phyloP scores from a whole-genome alignment of 352 stramenopile genomes.

The Pythium rishiriense region DNA sequence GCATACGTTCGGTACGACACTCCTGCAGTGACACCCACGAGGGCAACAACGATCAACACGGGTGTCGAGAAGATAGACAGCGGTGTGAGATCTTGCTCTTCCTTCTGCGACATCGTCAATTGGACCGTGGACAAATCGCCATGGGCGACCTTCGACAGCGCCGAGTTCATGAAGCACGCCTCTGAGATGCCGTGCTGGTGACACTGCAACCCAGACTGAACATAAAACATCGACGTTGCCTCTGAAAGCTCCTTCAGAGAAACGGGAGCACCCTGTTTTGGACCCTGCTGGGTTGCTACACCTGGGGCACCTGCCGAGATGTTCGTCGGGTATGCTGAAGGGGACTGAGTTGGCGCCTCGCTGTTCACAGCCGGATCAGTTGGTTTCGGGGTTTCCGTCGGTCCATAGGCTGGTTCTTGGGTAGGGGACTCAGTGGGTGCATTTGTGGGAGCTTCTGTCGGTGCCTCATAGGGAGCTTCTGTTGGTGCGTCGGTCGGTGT shows the following conservation, averaged over 20 bases:
- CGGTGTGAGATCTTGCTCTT: constrained; percentile 12
- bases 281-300: neutral
- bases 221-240: constrained; percentile 12
- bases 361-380: no score
- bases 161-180: constrained; percentile 25
- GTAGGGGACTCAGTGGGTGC: neutral
- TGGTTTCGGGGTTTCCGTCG: neutral
- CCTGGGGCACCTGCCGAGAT: neutral
- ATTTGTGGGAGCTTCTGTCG: constrained; percentile 1
- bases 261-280: neutral
- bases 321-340: neutral
- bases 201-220: constrained; percentile 16
- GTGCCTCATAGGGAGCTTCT: constrained; percentile 5
- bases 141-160: constrained; percentile 15
- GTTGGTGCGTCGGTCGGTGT: neutral
- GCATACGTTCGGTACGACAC: constrained; percentile 10
- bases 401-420: neutral
- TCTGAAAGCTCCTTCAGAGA: constrained; percentile 14
- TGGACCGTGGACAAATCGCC: neutral
- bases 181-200: constrained; percentile 4
- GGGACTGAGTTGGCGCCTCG: neutral
- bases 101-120: constrained; percentile 9
- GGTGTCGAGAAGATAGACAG: neutral
- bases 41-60: constrained; percentile 1
- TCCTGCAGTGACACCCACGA: neutral